Conservation (phyloP, 805 yeast species). For the Metschnikowia cubensis region DNA sequence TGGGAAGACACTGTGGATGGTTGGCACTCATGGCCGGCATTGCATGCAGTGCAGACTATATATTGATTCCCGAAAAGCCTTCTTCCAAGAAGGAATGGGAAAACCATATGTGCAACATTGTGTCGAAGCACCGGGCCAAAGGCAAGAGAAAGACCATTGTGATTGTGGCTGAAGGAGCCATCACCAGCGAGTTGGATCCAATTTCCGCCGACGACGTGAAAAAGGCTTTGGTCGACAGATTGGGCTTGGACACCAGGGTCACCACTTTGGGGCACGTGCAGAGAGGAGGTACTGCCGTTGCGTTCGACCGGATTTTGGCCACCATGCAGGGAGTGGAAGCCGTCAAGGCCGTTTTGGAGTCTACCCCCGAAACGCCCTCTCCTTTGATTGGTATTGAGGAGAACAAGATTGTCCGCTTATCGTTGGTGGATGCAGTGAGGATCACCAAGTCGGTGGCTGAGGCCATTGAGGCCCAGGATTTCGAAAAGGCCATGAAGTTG, state of each 20-base stretch:
- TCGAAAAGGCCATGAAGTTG: conserved; percentile 63
- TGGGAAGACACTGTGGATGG: conserved; percentile 94
- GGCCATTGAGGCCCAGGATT: conserved; percentile 62
- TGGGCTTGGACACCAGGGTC: conserved; percentile 74
- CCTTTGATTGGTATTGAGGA: conserved; percentile 75
- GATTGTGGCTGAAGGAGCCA: conserved; percentile 83
- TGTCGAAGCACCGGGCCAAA: conserved; percentile 57
- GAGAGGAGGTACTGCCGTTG: conserved; percentile 80
- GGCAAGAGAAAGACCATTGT: conserved; percentile 80
- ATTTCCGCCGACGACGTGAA: conserved; percentile 64
- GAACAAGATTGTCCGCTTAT: conserved; percentile 63
- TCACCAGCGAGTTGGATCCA: conserved; percentile 62
- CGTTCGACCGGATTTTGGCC: conserved; percentile 66
- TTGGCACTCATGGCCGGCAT: conserved; percentile 77
- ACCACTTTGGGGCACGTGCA: conserved; percentile 80
- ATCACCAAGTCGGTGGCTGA: conserved; percentile 69
- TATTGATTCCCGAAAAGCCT: conserved; percentile 78
- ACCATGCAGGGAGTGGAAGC: conserved; percentile 83
- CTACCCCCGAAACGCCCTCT: conserved; percentile 67
- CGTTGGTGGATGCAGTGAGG: conserved; percentile 69
- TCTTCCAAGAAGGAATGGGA: conserved; percentile 62
- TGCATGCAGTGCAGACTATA: conserved; percentile 75
- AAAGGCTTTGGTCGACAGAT: conserved; percentile 52
- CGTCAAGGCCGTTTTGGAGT: conserved; percentile 66
- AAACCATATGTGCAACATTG: conserved; percentile 61